These are phyloP conservation scores for Trichoderma simmonsii DNA, from an alignment of 2,329 filamentous ascomycete species.

Conservation along the genomic window DNA sequence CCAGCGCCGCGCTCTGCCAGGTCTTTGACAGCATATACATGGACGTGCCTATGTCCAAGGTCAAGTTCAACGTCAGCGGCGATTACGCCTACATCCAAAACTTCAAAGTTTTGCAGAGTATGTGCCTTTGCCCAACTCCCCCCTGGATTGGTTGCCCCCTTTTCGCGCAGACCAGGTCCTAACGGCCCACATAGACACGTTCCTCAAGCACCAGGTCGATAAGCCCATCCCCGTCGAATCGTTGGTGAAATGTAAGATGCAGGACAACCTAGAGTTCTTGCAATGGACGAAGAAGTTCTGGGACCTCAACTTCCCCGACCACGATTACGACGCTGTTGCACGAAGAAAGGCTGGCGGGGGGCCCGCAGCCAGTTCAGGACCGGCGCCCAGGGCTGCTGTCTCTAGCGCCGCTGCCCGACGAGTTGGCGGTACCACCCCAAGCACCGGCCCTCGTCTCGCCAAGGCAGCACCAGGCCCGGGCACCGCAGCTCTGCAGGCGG, in stretches of 20 bases:
- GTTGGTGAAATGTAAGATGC: constrained; percentile 98
- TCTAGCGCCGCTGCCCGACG: constrained; percentile 47
- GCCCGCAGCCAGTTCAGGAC: constrained; percentile 48
- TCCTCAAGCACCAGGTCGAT: constrained; percentile 82
- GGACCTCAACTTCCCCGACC: constrained; percentile 97
- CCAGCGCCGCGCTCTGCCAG: constrained; percentile 90
- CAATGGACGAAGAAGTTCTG: constrained; percentile 97
- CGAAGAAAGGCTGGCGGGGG: constrained; percentile 76
- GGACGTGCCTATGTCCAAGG: constrained; percentile 90
- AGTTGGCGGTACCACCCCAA: constrained; percentile 61
- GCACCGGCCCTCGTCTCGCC: constrained; percentile 45
- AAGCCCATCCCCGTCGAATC: constrained; percentile 84
- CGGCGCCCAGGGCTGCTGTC: constrained; percentile 47
- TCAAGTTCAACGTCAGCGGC: constrained; percentile 97
- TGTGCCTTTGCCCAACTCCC: constrained; percentile 31
- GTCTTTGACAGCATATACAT: constrained; percentile 97
- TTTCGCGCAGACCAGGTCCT: constrained; percentile 14
- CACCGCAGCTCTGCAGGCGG: constrained; percentile 71
- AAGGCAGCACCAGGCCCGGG: constrained; percentile 51
- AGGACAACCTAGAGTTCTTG: constrained; percentile 98
- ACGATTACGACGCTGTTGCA: constrained; percentile 88
- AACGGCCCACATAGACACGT: constrained; percentile 58
- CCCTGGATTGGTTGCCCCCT: background rate
- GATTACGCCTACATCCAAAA: constrained; percentile 98
- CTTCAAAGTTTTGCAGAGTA: constrained; percentile 96